Conservation (phyloP, 2,329 filamentous ascomycete genomes). For the Drechslerella stenobrocha region DNA sequence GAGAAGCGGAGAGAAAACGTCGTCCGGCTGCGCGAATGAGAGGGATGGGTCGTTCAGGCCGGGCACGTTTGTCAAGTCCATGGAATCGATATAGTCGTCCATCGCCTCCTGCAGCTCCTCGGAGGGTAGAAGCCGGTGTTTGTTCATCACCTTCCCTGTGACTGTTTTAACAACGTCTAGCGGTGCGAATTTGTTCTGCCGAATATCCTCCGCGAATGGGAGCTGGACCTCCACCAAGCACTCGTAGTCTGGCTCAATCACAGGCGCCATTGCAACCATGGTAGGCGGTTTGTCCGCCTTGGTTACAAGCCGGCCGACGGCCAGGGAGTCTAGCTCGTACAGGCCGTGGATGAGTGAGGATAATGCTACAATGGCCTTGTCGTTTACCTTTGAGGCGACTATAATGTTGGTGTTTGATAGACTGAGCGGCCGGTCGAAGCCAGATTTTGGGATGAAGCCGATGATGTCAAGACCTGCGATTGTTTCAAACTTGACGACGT, state of each 20-base stretch:
- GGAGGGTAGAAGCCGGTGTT: conserved; percentile 80
- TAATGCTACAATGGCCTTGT: conserved; percentile 79
- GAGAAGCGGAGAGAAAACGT: conserved; percentile 80
- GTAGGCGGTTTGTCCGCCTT: conserved; percentile 81
- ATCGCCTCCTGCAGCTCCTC: conserved; percentile 76
- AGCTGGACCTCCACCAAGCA: conserved; percentile 81
- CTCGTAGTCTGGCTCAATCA: conserved; percentile 76
- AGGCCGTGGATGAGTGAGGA: conserved; percentile 89
- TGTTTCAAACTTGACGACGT: conserved; percentile 85
- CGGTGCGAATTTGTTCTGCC: conserved; percentile 87
- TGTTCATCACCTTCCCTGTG: conserved; percentile 75
- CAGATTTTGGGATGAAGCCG: conserved; percentile 70
- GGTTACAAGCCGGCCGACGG: conserved; percentile 78
- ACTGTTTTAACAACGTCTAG: conserved; percentile 84
- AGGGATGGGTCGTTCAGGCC: conserved; percentile 73
- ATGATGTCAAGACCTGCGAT: conserved; percentile 75
- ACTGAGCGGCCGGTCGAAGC: conserved; percentile 82
- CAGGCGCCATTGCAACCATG: conserved; percentile 76
- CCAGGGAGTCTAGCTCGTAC: conserved; percentile 80
- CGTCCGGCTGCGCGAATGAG: conserved; percentile 59
- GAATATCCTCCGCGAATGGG: conserved; percentile 89
- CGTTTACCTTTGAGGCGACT: conserved; percentile 74
- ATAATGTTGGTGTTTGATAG: conserved; percentile 81
- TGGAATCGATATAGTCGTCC: conserved; percentile 86
- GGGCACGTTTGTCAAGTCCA: conserved; percentile 74